Base-by-base conservation (phyloP, 495 filamentous ascomycete genomes). In the Trypethelium eluteriae region DNA sequence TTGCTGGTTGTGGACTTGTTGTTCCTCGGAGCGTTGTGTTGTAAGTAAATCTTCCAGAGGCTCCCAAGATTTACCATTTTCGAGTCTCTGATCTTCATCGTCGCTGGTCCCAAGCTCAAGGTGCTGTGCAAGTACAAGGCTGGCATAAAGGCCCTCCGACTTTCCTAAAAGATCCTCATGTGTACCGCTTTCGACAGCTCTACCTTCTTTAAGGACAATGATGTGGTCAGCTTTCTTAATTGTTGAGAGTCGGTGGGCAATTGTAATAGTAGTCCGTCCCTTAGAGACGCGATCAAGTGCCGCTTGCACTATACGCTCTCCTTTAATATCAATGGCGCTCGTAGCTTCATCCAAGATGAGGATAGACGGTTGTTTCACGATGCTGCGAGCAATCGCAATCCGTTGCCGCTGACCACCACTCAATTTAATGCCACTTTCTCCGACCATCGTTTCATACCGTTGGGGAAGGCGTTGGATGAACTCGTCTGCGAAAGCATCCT, bases 151-250 rank as follows among this genome's bases (percentile, higher is more conserved):
- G 16, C 73, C 73, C 4, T 70, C 64, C 6, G 53, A 9, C 25
- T 64, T 36, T 62, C 47, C 62, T 2, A 76, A 32, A 2, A 76
- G 74, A 35, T 84, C 79, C 36, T 84, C 79, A 71, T 88, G 84
- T 64, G 76, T 80, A n/a, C 86, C 84, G 63, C 83, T 77, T 74
- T 89, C 83, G 10, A 82, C 77, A 67, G 86, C 80, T 66, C 81
- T 79, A 35, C 85, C 86, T 41, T 85, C 80, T 66, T 80, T 79
- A 64, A 87, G 77, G 36, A 87, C 84, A 63, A 86, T 77, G 66
- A 87, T 86, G 46, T 78, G 78, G 56, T 87, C 82, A n/a, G 84
- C 85, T 66, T 83, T 85, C 83, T 86, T 83, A 57, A 85, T 85
- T 10, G 82, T 88, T 12, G 84, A 88, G 62, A 86, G 77, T 46